A percentile compares a stretch with the other conserved stretches of the same genome.
Evolutionary conservation across 345 rosid genomes (phyloP).

Genomic region (Camelina neglecta): DNA sequence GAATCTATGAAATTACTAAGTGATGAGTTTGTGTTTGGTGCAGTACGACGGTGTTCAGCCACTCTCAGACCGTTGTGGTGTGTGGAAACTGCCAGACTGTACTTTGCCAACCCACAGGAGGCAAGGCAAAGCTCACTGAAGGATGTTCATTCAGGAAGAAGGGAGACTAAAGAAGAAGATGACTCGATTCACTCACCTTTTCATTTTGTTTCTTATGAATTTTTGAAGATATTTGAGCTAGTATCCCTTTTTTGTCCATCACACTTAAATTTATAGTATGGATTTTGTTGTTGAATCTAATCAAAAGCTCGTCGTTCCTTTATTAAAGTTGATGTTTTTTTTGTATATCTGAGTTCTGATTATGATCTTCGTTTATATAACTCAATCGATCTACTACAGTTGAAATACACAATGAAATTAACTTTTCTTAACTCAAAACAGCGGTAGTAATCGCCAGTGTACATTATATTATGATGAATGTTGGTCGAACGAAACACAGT

Average conservation of each 20-base stretch:
- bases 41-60: slow-evolving; percentile 67
- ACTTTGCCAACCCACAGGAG: slow-evolving; percentile 66
- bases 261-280: not conserved
- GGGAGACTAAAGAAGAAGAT: slow-evolving; percentile 38
- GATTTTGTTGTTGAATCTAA: slow-evolving; percentile 1
- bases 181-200: not conserved
- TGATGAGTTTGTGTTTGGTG: slow-evolving; percentile 10
- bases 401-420: not conserved
- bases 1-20: not conserved
- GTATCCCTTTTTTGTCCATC: not conserved
- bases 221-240: slow-evolving; percentile 13
- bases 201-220: not conserved
- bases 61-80: slow-evolving; percentile 64
- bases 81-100: slow-evolving; percentile 66
- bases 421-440: not conserved
- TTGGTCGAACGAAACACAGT: not conserved
- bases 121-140: slow-evolving; percentile 55
- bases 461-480: not conserved
- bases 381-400: not conserved
- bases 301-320: not conserved
- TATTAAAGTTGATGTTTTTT: not conserved
- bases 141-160: slow-evolving; percentile 66
- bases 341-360: too few species aligned
- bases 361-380: not conserved
- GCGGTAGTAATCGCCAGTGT: not conserved